Conservation (phyloP, 345 rosid species). For the Gossypium anomalum region DNA sequence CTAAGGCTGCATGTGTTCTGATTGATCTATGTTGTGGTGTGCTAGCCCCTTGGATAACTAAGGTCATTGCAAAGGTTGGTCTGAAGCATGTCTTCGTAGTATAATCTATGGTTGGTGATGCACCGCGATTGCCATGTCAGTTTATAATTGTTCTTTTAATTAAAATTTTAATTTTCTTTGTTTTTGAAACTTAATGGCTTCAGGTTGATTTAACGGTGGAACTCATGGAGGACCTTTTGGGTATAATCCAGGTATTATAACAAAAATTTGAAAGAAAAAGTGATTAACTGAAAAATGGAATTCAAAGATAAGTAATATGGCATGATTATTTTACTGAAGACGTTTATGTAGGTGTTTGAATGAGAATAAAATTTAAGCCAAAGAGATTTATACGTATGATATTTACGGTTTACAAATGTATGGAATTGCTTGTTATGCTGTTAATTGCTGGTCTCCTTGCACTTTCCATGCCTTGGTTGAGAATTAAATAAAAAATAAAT, state of each 20-base stretch:
- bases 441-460: not conserved
- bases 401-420: not conserved
- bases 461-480: not conserved
- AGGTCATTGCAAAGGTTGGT: slow-evolving; percentile 73
- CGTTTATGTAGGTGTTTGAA: not conserved
- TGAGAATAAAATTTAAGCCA: not conserved
- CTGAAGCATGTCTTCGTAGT: slow-evolving; percentile 1
- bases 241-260: slow-evolving; percentile 56
- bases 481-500: not conserved
- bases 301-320: not conserved
- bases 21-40: slow-evolving; percentile 72
- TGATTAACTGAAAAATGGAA: not conserved
- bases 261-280: not conserved
- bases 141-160: not conserved
- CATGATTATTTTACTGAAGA: not conserved
- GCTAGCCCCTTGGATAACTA: slow-evolving; percentile 73
- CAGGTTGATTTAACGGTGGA: slow-evolving; percentile 74
- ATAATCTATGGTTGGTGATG: slow-evolving; percentile 20
- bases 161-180: slow-evolving; percentile 7
- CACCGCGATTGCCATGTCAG: not conserved
- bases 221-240: slow-evolving; percentile 75
- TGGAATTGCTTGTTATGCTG: not conserved
- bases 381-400: not conserved
- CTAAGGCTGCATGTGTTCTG: slow-evolving; percentile 75
- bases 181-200: slow-evolving; percentile 21